Conservation (phyloP, 2,329 filamentous ascomycete genomes). For the Teratosphaeria zuluensis region DNA sequence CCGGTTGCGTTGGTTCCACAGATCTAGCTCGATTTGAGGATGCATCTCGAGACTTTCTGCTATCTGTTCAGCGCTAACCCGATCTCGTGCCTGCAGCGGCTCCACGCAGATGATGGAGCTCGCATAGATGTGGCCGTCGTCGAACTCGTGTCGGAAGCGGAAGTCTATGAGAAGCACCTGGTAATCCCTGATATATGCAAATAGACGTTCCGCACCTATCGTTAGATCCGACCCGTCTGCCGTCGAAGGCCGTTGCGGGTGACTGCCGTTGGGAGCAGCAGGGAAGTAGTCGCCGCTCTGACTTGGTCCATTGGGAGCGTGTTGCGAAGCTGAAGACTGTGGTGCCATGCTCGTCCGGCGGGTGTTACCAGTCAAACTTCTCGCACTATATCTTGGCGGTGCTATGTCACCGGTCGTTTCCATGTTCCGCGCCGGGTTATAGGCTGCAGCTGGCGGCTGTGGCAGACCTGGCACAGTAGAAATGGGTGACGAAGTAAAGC, state of each 20-base stretch:
- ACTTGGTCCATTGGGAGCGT: slow-evolving; percentile 26
- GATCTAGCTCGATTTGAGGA: slow-evolving; percentile 60
- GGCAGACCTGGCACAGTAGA: slow-evolving; percentile 51
- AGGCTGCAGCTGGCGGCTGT: slow-evolving; percentile 64
- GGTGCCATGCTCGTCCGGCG: slow-evolving; percentile 43
- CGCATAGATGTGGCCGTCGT: slow-evolving; percentile 80
- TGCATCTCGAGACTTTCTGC: slow-evolving; percentile 61
- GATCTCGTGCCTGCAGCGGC: slow-evolving; percentile 62
- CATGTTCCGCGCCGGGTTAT: slow-evolving; percentile 66
- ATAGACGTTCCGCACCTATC: slow-evolving; percentile 62
- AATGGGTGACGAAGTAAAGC: slow-evolving; percentile 22
- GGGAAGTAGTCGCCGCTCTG: slow-evolving; percentile 35
- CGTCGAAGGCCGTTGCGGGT: slow-evolving; percentile 31
- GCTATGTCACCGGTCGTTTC: slow-evolving; percentile 55
- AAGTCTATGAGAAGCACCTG: slow-evolving; percentile 78
- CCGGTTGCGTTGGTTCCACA: slow-evolving; percentile 63
- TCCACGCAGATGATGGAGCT: slow-evolving; percentile 84
- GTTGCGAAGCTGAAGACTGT: slow-evolving; percentile 24
- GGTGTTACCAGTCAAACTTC: slow-evolving; percentile 45
- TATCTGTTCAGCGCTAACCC: slow-evolving; percentile 54
- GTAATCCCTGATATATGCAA: slow-evolving; percentile 57
- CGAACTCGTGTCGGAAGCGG: slow-evolving; percentile 67
- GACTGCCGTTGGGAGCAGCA: slow-evolving; percentile 7
- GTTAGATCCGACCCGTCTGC: slow-evolving; percentile 46
- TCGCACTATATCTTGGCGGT: slow-evolving; percentile 54